Conservation (phyloP, 2,329 filamentous ascomycete genomes). For the Fusarium sarcochroum region DNA sequence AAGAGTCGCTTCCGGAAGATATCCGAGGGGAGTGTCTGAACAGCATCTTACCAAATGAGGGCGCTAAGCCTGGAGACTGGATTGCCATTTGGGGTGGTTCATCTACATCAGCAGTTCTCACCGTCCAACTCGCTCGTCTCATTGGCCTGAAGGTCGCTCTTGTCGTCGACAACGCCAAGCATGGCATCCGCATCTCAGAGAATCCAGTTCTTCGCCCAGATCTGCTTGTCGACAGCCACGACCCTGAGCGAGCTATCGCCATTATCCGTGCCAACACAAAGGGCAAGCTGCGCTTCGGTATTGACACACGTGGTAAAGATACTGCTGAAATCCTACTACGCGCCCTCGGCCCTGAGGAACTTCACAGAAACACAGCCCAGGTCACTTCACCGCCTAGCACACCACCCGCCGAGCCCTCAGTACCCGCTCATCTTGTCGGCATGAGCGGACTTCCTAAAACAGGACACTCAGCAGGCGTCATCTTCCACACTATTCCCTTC, state of each 20-base stretch:
- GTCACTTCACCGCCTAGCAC: slow-evolving; percentile 57
- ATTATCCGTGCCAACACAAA: slow-evolving; percentile 73
- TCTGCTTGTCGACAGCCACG: slow-evolving; percentile 77
- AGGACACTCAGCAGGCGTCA: slow-evolving; percentile 58
- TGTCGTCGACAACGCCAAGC: slow-evolving; percentile 76
- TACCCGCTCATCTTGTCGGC: slow-evolving; percentile 72
- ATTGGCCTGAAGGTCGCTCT: slow-evolving; percentile 75
- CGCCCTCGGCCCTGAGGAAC: slow-evolving; percentile 54
- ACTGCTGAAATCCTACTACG: slow-evolving; percentile 70
- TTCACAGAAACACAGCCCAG: slow-evolving; percentile 54
- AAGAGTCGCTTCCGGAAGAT: slow-evolving; percentile 69
- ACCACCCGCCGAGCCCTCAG: slow-evolving; percentile 48
- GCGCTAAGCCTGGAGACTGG: slow-evolving; percentile 75
- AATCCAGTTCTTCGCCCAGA: slow-evolving; percentile 65
- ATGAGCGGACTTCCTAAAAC: slow-evolving; percentile 76
- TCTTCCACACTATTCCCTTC: slow-evolving; percentile 78
- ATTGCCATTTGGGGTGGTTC: slow-evolving; percentile 82
- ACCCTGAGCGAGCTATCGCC: slow-evolving; percentile 74
- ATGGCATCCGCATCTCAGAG: slow-evolving; percentile 70
- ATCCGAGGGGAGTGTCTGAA: slow-evolving; percentile 74
- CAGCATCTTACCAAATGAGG: slow-evolving; percentile 65
- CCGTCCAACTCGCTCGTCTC: slow-evolving; percentile 77
- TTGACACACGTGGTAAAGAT: slow-evolving; percentile 77
- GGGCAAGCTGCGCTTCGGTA: slow-evolving; percentile 72
- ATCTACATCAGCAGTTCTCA: slow-evolving; percentile 77